Evolutionary conservation across 164 flowering plant genomes (phyloP), one percentile per base, ranked within the genome.

Genomic region (Vitis amurensis): DNA sequence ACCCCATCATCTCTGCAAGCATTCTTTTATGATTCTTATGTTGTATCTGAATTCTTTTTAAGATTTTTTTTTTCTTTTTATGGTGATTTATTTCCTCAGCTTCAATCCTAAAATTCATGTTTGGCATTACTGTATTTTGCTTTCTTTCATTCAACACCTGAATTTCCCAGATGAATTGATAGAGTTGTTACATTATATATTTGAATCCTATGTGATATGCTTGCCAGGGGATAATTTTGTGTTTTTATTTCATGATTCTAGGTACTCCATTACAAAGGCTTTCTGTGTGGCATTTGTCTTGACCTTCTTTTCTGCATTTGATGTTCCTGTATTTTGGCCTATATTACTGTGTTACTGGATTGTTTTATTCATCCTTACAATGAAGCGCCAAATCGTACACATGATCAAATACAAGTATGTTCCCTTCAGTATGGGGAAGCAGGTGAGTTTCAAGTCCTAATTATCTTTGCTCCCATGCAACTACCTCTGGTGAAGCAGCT

Each of bases 281-380:
- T 83, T 84, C 74, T 67, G 79, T 56, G 73, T 88, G 9, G 86
- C 88, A 61, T 86, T 87, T 72, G 23, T 79, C 50, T 80, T 88
- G 89, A 88, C 91, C 62, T 88, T 88, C 86, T 86, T 88, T 68
- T 81, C 88, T 19, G 68, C 80, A 57, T 84, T 88, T 68, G 89
- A 88, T 73, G 89, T 88, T 19, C 89, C 91, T n/a, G 91, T 86
- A 16, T 86, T 86, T 61, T 88, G 89, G 91, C 89, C 91, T 12
- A 86, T 86, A 50, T 68, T 86, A 50, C 80, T 84, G 8, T 83
- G 79, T 57, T 88, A 86, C 73, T 88, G 91, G 91, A 23, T 86
- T 59, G 87, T 88, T 52, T 89, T 88, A 1, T 82, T 86, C 59
- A 71, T 76, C 58, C 81, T 84, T 11, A 88, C 89, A 64, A 83